Evolutionary conservation across 352 stramenopile species (phyloP).

Genomic region (Phytopythium litorale): DNA sequence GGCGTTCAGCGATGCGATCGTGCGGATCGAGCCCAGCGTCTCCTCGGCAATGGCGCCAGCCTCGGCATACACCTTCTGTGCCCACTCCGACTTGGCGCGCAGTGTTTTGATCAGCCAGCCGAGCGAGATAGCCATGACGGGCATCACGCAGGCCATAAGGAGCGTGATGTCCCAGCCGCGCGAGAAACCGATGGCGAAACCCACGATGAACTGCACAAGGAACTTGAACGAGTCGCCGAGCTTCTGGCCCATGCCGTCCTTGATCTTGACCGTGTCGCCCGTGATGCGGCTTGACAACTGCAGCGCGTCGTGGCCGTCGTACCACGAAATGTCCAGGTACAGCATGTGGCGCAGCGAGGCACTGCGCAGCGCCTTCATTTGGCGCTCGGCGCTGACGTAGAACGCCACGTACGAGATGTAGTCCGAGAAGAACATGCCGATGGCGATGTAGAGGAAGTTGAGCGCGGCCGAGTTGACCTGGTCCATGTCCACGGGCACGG

Average conservation of each 20-base stretch:
- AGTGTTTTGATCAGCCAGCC: conserved; percentile 25
- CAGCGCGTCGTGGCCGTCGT: conserved; percentile 35
- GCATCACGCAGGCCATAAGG: conserved; percentile 46
- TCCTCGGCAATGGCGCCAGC: conserved; percentile 52
- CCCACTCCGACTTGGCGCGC: conserved; percentile 11
- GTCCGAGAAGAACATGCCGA: conserved; percentile 34
- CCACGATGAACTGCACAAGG: conserved; percentile 28
- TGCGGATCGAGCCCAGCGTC: conserved; percentile 57
- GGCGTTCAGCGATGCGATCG: conserved; percentile 41
- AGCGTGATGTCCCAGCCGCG: conserved; percentile 44
- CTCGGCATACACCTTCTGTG: conserved; percentile 45
- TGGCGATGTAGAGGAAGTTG: conserved; percentile 28
- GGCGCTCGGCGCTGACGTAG: conserved; percentile 28
- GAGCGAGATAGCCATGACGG: conserved; percentile 33
- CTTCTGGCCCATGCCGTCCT: conserved; percentile 51
- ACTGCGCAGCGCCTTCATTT: conserved; percentile 38
- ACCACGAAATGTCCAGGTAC: conserved; percentile 50
- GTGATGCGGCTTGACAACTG: conserved; percentile 40
- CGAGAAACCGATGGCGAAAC: conserved; percentile 42
- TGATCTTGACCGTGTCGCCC: conserved; percentile 54
- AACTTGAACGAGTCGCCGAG: conserved; percentile 39
- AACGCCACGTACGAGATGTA: conserved; percentile 28
- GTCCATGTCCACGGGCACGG: conserved; percentile 22
- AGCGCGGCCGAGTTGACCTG: conserved; percentile 24
- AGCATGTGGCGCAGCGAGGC: conserved; percentile 39